phyloP scores from a whole-genome alignment of 805 yeast genomes.

The Candida ovalis region DNA sequence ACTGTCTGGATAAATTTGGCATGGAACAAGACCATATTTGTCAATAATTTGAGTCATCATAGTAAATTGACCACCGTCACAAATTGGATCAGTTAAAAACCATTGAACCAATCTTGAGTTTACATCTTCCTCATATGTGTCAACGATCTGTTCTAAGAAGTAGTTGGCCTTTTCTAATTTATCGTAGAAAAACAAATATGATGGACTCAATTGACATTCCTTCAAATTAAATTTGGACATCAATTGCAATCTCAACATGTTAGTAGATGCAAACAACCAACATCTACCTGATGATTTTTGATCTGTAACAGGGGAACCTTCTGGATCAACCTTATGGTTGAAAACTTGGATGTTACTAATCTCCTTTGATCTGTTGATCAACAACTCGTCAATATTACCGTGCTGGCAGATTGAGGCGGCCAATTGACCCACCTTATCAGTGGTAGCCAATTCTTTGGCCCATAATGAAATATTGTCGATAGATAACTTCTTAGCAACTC shows the following conservation, averaged over 20 bases:
- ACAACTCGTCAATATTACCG: conserved; percentile 36
- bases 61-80: conserved; percentile 88
- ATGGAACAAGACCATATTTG: conserved; percentile 81
- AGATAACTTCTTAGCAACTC: conserved; percentile 9
- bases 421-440: conserved; percentile 27
- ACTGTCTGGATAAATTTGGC: conserved; percentile 68
- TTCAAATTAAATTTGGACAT: conserved; percentile 60
- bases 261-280: conserved; percentile 85
- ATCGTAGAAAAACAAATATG: conserved; percentile 79
- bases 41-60: conserved; percentile 74
- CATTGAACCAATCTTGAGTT: conserved; percentile 70
- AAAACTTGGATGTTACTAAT: conserved; percentile 35
- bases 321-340: conserved; percentile 40
- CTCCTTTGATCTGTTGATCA: conserved; percentile 33
- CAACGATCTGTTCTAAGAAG: conserved; percentile 71
- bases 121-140: conserved; percentile 60
- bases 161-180: conserved; percentile 81
- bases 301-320: conserved; percentile 64
- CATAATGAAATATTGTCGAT: conserved; percentile 23
- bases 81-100: conserved; percentile 59
- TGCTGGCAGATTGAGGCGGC: conserved; percentile 32
- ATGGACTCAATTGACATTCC: conserved; percentile 71
- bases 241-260: conserved; percentile 61
- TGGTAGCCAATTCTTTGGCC: conserved; percentile 23
- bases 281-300: conserved; percentile 80